Evolutionary conservation across 371 early-diverging fungal species (phyloP).

Genomic region (Mortierella sp.): DNA sequence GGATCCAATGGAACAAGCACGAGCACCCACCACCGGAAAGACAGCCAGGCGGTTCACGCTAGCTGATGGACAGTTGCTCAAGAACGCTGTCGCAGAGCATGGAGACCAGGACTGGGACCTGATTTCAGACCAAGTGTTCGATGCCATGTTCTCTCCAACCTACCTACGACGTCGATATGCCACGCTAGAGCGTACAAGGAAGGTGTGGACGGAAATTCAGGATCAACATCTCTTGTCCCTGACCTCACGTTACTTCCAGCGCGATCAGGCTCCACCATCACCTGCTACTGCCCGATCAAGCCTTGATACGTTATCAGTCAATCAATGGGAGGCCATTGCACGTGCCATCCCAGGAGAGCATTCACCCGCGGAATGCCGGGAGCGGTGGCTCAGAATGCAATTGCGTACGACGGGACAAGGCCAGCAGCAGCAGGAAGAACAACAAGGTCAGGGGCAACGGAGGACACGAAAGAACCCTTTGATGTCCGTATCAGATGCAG

Average conservation of each 20-base stretch:
- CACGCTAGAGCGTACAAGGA: slow-evolving; percentile 13
- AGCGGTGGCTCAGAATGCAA: slow-evolving; percentile 23
- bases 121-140: slow-evolving; percentile 14
- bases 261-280: neutral
- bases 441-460: too few species aligned
- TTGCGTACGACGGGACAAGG: neutral
- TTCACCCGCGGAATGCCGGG: slow-evolving; percentile 27
- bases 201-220: slow-evolving; percentile 17
- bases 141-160: neutral
- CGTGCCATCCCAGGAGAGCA: slow-evolving; percentile 16
- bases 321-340: slow-evolving; percentile 26
- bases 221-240: slow-evolving; percentile 1
- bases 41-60: slow-evolving; percentile 4
- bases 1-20: neutral
- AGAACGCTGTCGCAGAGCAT: slow-evolving; percentile 15
- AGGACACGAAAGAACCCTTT: slow-evolving; percentile 1
- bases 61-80: slow-evolving; percentile 5
- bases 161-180: slow-evolving; percentile 19
- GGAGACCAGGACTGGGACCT: slow-evolving; percentile 28
- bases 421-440: too few species aligned
- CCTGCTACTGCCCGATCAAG: neutral
- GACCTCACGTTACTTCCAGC: neutral
- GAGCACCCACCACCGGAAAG: neutral
- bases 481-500: neutral
- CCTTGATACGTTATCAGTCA: neutral